Base-by-base conservation (phyloP, 2,329 filamentous ascomycete genomes). In the Sarocladium kiliense region DNA sequence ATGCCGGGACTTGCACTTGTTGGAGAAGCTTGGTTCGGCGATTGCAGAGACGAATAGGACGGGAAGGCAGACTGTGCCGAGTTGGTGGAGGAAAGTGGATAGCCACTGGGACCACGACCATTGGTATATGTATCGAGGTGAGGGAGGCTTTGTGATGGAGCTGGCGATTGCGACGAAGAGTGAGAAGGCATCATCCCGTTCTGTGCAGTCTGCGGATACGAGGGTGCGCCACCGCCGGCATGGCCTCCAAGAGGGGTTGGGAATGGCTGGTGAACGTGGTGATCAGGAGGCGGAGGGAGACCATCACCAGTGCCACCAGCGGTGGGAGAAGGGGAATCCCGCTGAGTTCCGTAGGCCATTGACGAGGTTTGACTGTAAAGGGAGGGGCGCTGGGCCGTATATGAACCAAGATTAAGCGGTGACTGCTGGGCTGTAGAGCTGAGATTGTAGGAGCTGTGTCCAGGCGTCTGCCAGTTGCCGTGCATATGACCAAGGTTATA, bases 221-320 rank as follows among this genome's bases (percentile, higher is more conserved):
- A 51, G 2, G 47, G 12, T 4, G 30, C 26, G 21, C 47, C 47
- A 36, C 27, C 27, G 6, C 27, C 47, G 5, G 47, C 5, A 23
- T 51, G 47, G 3, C 47, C 30, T 36, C 47, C 47, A 3, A 51
- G 47, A 34, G 47, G 47, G 3, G 81, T 79, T 58, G 84, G 78
- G 66, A 86, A 90, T 32, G 84, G 77, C 44, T 85, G 80, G 58
- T 87, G 78, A 60, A 85, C 83, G 58, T 83, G 76, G 59, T 88
- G 86, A 70, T 86, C 90, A 6, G 86, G 79, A 57, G 87, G 83
- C 55, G 82, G 77, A 58, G 87, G 80, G 55, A 92, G 74, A 4
- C 3, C 25, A 3, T 51, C 47, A 50, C 77, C 78, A 65, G 90
- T 84, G 49, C 75, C 77, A 26, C 77, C 74, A 7, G 81, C 77